Base-by-base conservation (phyloP, 2,329 filamentous ascomycete genomes). In the Trichoderma atroviride region DNA sequence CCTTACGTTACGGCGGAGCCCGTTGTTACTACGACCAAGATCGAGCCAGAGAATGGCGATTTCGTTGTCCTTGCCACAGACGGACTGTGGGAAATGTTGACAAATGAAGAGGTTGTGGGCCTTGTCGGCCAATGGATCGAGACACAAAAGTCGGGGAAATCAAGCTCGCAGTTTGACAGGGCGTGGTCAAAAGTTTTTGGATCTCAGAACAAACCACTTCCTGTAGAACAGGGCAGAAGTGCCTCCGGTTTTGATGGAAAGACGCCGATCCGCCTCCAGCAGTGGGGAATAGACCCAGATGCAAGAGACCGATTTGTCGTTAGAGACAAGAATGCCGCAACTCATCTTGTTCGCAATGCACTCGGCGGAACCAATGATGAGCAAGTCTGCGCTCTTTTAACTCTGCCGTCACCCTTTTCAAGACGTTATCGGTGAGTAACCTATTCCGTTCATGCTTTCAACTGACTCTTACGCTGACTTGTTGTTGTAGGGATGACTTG, bases 51-150 rank as follows among this genome's bases (percentile, higher is more conserved):
- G 66, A 92, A 92, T 72, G 94, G 95, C 57, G 96, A 99, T 78
- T 99, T 99, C 75, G 85, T 99, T 14, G 95, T 99, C 71, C 90
- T 99, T 85, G 96, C 96, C 27, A 97, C 96, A 0, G 96, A 99
- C 78, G 96, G 96, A 4, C 86, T 99, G 0, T 99, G 96, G 96
- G 96, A 99, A 81, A 98, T 98, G 96, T 86, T 99, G 71, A 97
- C 93, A 59, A 99, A 98, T 76, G 96, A 99, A 78, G 96, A 99
- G 83, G 96, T 97, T 1, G 92, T 99, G 62, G 96, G 96, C 0
- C 88, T 99, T 2, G 96, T 99, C 5, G 96, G 95, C 19, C 93
- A 97, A 79, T 99, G 96, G 96, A 89, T 99, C 59, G 96, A 99
- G 79, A 89, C 88, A 27, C 92, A 97, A 78, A 82, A 83, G 43